These are phyloP conservation scores for Diplodia sapinea DNA, from an alignment of 2,329 filamentous ascomycete genomes.

Conservation along the genomic window DNA sequence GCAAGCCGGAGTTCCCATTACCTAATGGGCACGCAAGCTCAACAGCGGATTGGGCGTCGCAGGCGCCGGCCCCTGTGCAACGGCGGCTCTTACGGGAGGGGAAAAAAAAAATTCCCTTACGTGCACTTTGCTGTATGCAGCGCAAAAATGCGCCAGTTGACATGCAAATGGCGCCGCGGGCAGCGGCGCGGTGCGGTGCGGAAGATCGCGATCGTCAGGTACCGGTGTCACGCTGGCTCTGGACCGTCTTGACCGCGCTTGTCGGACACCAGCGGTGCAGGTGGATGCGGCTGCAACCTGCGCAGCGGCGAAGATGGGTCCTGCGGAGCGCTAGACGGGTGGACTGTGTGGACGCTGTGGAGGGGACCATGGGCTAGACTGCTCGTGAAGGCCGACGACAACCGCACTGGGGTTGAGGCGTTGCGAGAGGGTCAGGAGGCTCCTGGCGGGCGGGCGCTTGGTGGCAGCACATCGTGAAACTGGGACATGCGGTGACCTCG, in stretches of 20 bases:
- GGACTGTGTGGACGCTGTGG: slow-evolving; percentile 30
- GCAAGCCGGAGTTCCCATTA: slow-evolving; percentile 22
- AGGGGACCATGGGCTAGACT: slow-evolving; percentile 24
- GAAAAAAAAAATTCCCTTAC: slow-evolving; percentile 8
- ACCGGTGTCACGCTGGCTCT: slow-evolving; percentile 15
- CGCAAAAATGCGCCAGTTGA: not conserved
- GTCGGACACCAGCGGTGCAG: not conserved
- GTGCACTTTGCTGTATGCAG: slow-evolving; percentile 20
- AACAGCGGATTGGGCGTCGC: slow-evolving; percentile 15
- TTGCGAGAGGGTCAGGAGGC: slow-evolving; percentile 9
- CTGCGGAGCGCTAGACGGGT: slow-evolving; percentile 29
- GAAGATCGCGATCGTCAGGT: slow-evolving; percentile 32
- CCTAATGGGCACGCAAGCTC: slow-evolving; percentile 29
- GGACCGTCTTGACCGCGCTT: not conserved
- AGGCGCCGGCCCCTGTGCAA: slow-evolving; percentile 6
- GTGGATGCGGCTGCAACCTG: slow-evolving; percentile 18
- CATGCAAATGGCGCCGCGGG: slow-evolving; percentile 17
- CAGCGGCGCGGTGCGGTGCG: slow-evolving; percentile 27
- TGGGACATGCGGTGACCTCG: slow-evolving; percentile 10
- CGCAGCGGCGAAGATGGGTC: slow-evolving; percentile 28
- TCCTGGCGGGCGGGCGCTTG: not conserved
- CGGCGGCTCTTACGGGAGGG: not conserved
- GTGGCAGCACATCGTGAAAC: slow-evolving; percentile 22
- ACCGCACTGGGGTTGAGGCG: slow-evolving; percentile 6
- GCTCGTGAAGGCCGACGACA: slow-evolving; percentile 10